Evolutionary conservation across 2,329 filamentous ascomycete species (phyloP), one percentile per base, ranked within the genome.

Genomic region (Pseudogymnoascus sp.): DNA sequence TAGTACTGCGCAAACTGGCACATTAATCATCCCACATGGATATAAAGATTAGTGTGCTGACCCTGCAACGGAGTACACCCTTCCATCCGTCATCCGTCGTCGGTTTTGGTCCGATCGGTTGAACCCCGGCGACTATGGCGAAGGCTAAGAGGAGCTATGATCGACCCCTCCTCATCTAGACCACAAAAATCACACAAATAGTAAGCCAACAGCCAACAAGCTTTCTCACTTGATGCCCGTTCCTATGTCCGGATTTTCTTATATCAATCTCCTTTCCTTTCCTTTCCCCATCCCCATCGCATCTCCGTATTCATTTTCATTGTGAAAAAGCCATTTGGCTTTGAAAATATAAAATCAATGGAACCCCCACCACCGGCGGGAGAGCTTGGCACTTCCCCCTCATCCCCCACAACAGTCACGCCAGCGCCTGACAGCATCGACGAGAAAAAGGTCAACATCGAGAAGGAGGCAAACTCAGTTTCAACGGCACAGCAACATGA

Each of bases 31-130:
- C 15, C 25, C 28, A 53, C 28, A 53, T 33, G 47, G 28, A 11
- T 9, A 20, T 53, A 18, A 1, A 2, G 18, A 30, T 50, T 18
- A 33, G 28, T 12, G 33, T 53, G n/a, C 47, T 53, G 30, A 53
- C 28, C 47, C 28, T 53, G 25, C 15, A 53, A 53, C 47, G 47
- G 47, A 53, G 47, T 53, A 53, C 47, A 18, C 25, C 47, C 47
- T 53, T 53, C 47, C 47, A 53, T 53, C 22, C 25, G n/a, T n/a
- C 47, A 53, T 53, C 22, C 25, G n/a, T n/a, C 47, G 25, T 53
- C 47, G 47, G 47, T 53, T 53, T 9, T 53, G 47, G 47, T 53
- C 47, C 47, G 47, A 53, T 53, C 47, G 47, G 47, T 33, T 53
- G 47, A 53, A 33, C 28, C 9, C 28, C 28, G 47, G 47, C 25